phyloP scores from a whole-genome alignment of 495 filamentous ascomycete genomes.

The Venustampulla echinocandica region DNA sequence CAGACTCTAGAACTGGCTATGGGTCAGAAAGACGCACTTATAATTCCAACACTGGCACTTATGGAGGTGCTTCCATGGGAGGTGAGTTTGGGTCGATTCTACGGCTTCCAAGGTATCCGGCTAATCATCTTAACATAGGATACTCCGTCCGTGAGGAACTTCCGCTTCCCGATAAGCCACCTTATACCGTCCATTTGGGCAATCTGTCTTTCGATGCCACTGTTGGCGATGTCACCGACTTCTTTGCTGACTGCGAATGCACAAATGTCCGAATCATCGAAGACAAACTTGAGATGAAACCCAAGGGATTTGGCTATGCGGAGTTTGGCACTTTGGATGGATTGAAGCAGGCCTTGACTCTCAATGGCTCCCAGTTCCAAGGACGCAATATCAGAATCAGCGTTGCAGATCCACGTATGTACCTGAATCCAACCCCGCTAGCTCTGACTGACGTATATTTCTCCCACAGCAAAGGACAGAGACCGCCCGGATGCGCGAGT shows the following conservation, averaged over 20 bases:
- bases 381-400: slow-evolving; percentile 82
- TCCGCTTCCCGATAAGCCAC: slow-evolving; percentile 81
- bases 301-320: slow-evolving; percentile 97
- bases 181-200: slow-evolving; percentile 90
- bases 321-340: slow-evolving; percentile 86
- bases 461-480: slow-evolving; percentile 29
- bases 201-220: slow-evolving; percentile 94
- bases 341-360: slow-evolving; percentile 79
- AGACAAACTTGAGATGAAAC: slow-evolving; percentile 81
- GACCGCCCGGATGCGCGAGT: slow-evolving; percentile 51
- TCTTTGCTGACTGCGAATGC: slow-evolving; percentile 76
- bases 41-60: slow-evolving; percentile 21
- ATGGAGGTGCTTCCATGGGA: slow-evolving; percentile 17
- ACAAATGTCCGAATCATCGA: slow-evolving; percentile 91
- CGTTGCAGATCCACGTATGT: slow-evolving; percentile 69
- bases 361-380: slow-evolving; percentile 70
- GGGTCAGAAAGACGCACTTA: slow-evolving; percentile 22
- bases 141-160: slow-evolving; percentile 71
- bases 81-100: slow-evolving; percentile 10
- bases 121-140: slow-evolving; percentile 31
- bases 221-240: slow-evolving; percentile 65
- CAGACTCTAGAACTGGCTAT: slow-evolving; percentile 23
- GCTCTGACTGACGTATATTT: slow-evolving; percentile 13
- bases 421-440: slow-evolving; percentile 42
- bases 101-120: neutral